These are phyloP conservation scores for Alternaria consortialis DNA, from an alignment of 2,329 filamentous ascomycete species.

Conservation along the genomic window DNA sequence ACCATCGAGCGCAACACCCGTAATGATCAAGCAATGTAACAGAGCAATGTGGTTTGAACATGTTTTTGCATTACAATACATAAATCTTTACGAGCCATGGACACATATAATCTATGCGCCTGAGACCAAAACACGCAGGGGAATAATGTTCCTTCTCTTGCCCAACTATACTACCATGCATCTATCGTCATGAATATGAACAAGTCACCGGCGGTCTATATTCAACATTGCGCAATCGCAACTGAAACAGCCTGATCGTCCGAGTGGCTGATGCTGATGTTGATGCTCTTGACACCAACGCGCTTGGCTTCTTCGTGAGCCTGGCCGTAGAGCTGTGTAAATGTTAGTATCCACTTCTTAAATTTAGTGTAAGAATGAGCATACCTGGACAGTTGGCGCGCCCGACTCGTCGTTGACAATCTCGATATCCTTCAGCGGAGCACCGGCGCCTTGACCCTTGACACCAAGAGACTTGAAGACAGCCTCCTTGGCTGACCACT, in stretches of 20 bases:
- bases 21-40: background rate
- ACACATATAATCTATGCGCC: conserved; percentile 6
- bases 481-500: conserved; percentile 98
- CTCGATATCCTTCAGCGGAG: conserved; percentile 93
- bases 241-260: conserved; percentile 94
- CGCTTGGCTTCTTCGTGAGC: conserved; percentile 84
- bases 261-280: conserved; percentile 94
- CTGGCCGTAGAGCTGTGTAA: conserved; percentile 78
- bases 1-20: background rate
- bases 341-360: conserved; percentile 20
- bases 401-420: conserved; percentile 82
- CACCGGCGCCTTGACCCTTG: conserved; percentile 84
- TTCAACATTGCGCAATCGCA: conserved; percentile 81
- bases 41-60: background rate
- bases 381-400: conserved; percentile 84
- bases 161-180: conserved; percentile 5
- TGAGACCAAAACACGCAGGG: background rate
- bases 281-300: conserved; percentile 87
- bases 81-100: conserved; percentile 11
- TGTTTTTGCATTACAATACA: conserved; percentile 16
- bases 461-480: conserved; percentile 98
- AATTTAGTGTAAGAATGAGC: conserved; percentile 46
- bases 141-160: conserved; percentile 2
- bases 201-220: background rate
- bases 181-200: conserved; percentile 2